phyloP scores from a whole-genome alignment of 129 eudicot genomes.

The Tagetes patula region DNA sequence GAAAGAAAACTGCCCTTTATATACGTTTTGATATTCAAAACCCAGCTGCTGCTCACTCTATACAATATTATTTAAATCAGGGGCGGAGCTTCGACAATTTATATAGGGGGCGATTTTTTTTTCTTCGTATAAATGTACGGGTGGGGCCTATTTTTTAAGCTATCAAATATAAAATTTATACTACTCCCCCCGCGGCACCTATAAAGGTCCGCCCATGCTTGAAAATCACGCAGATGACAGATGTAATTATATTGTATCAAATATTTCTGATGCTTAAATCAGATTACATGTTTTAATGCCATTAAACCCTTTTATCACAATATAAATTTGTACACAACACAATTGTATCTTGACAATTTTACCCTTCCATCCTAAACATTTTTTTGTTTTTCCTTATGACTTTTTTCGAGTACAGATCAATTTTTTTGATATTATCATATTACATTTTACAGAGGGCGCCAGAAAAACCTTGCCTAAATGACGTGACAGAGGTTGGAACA shows the following conservation, averaged over 20 bases:
- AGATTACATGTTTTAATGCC: constrained; percentile 6
- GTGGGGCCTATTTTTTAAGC: no score
- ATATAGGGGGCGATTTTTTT: no score
- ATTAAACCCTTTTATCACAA: not conserved
- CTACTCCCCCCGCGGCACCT: no score
- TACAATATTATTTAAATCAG: no score
- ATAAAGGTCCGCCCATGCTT: no score
- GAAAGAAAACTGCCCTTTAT: no score
- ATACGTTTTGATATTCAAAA: no score
- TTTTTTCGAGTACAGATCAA: not conserved
- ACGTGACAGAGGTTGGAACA: constrained; percentile 90
- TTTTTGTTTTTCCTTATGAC: not conserved
- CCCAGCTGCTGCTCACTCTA: no score
- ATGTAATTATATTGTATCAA: not conserved
- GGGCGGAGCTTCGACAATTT: no score
- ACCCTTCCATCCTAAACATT: not conserved
- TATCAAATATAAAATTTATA: no score
- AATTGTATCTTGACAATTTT: not conserved
- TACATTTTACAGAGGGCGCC: constrained; percentile 63
- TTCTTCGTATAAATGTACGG: no score
- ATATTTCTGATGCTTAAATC: not conserved
- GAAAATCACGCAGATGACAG: not conserved
- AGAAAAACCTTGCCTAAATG: constrained; percentile 92
- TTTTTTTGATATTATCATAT: constrained; percentile 3
- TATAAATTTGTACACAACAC: not conserved